phyloP scores from a whole-genome alignment of 179 eudicot species.

The Vitellaria paradoxa region DNA sequence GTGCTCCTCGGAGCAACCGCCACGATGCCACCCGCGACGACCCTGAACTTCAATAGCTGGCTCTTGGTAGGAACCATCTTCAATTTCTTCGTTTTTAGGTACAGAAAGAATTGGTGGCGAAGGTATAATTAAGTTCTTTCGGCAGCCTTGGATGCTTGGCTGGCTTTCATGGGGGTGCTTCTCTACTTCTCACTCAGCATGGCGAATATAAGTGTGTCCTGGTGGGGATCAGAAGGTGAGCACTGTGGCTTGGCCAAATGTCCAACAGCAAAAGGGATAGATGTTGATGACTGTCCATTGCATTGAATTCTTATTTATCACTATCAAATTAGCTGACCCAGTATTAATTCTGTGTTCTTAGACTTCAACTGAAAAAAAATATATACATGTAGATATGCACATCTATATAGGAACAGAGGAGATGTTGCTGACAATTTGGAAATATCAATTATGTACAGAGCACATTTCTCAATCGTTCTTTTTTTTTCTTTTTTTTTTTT shows the following conservation, averaged over 20 bases:
- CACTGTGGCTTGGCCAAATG: conserved; percentile 65
- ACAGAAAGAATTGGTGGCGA: conserved; percentile 71
- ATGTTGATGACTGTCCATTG: conserved; percentile 57
- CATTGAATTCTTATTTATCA: not conserved
- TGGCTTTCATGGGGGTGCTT: conserved; percentile 75
- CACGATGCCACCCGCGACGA: conserved; percentile 72
- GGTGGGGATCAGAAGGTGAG: conserved; percentile 77
- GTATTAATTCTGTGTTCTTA: too few relatives aligned
- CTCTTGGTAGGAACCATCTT: conserved; percentile 48
- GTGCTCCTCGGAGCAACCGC: conserved; percentile 63
- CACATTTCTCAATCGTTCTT: too few relatives aligned
- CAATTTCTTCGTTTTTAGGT: conserved; percentile 49
- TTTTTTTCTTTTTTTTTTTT: too few relatives aligned
- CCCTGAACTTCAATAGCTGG: conserved; percentile 64
- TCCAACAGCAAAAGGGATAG: conserved; percentile 65
- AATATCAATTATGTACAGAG: too few relatives aligned
- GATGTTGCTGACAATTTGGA: too few relatives aligned
- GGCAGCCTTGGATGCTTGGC: conserved; percentile 66
- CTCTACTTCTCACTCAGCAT: conserved; percentile 47
- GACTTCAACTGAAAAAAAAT: too few relatives aligned
- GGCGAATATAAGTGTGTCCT: conserved; percentile 29
- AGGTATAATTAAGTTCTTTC: conserved; percentile 77
- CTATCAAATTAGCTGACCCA: too few relatives aligned
- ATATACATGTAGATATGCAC: too few relatives aligned
- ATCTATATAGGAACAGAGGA: too few relatives aligned